These are phyloP conservation scores for Russula earlei DNA, from an alignment of 768 basidiomycete genomes.

Conservation along the genomic window DNA sequence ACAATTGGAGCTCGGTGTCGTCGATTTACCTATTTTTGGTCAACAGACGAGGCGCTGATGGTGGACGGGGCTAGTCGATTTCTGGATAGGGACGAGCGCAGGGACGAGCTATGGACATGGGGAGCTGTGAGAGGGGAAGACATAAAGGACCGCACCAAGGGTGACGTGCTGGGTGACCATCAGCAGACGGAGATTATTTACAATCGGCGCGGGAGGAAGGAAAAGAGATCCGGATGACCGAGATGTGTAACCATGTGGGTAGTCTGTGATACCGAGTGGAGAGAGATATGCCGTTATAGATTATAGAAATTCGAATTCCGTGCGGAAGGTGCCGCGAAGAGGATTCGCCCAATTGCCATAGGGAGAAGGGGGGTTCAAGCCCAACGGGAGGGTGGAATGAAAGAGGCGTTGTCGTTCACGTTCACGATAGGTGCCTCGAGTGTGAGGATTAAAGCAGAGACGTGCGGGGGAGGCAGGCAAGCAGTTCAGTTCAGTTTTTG, in stretches of 20 bases:
- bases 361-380: constrained; percentile 4
- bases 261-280: constrained; percentile 9
- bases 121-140: background rate
- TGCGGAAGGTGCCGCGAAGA: constrained; percentile 13
- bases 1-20: background rate
- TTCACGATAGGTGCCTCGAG: background rate
- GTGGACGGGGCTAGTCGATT: background rate
- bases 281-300: constrained; percentile 11
- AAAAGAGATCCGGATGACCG: constrained; percentile 11
- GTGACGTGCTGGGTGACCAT: constrained; percentile 8
- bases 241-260: constrained; percentile 14
- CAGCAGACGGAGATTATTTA: constrained; percentile 11
- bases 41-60: background rate
- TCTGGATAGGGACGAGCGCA: background rate
- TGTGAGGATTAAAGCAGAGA: background rate
- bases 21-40: constrained; percentile 7
- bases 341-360: constrained; percentile 2
- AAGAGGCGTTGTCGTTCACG: background rate
- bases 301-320: constrained; percentile 5
- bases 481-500: constrained; percentile 3
- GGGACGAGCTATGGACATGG: background rate
- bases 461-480: background rate
- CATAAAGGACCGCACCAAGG: background rate
- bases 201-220: background rate
- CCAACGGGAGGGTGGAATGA: background rate